A percentile compares a stretch with the other conserved stretches of the same genome.
Evolutionary conservation across 495 filamentous ascomycete species (phyloP).

Genomic region (Penicillium manginii): DNA sequence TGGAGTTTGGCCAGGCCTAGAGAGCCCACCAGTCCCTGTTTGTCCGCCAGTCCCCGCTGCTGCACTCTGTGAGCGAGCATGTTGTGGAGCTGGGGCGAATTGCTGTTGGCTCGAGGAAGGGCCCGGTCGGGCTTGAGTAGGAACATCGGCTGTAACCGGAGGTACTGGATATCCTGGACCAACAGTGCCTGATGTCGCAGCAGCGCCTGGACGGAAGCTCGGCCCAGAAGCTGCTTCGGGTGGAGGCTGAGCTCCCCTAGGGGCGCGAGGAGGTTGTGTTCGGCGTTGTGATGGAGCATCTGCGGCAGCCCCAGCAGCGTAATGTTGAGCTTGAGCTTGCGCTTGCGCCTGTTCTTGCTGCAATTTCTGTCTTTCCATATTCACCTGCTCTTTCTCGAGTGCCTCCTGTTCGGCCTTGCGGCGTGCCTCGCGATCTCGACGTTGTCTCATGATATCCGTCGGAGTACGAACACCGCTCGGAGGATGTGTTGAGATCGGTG

Average conservation of each 20-base stretch:
- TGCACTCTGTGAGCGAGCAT: constrained; percentile 33
- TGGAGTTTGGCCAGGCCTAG: constrained; percentile 34
- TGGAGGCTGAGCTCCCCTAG: constrained; percentile 31
- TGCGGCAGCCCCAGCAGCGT: constrained; percentile 63
- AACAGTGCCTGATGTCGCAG: constrained; percentile 16
- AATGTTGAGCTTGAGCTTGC: constrained; percentile 35
- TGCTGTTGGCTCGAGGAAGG: constrained; percentile 36
- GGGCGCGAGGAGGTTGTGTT: constrained; percentile 28
- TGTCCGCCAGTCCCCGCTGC: constrained; percentile 29
- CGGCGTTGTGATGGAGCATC: constrained; percentile 51
- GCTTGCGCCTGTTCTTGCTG: constrained; percentile 49
- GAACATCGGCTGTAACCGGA: constrained; percentile 8
- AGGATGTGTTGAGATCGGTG: constrained; percentile 47
- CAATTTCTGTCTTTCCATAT: constrained; percentile 56
- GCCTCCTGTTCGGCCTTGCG: constrained; percentile 62
- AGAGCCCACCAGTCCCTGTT: constrained; percentile 14
- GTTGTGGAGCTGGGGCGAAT: constrained; percentile 25
- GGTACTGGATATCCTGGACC: constrained; percentile 25
- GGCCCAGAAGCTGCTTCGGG: constrained; percentile 15
- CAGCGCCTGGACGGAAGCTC: constrained; percentile 12
- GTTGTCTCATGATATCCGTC: constrained; percentile 76
- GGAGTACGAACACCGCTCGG: constrained; percentile 58
- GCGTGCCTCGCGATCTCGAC: constrained; percentile 67
- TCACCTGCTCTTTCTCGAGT: constrained; percentile 52
- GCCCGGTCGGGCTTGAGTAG: constrained; percentile 21